A percentile compares a stretch with the other conserved stretches of the same genome.
Evolutionary conservation across 2,329 filamentous ascomycete genomes (phyloP).

Genomic region (Penicillium sp.): DNA sequence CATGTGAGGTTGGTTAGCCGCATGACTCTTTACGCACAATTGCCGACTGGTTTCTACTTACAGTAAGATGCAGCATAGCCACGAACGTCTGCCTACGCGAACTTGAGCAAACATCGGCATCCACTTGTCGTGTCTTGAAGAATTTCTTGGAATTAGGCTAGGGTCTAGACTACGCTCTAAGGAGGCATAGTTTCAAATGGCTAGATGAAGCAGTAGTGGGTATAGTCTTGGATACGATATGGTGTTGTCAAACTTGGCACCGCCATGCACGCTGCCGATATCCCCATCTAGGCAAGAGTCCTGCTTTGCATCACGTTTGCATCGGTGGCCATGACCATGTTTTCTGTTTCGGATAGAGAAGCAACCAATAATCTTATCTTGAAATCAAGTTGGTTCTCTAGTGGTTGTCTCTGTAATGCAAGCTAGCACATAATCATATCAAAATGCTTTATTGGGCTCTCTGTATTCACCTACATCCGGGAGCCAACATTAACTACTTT

Average conservation of each 20-base stretch:
- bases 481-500: too few relatives aligned
- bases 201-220: background rate
- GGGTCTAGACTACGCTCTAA: background rate
- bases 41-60: background rate
- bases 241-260: background rate
- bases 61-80: background rate
- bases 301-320: too few relatives aligned
- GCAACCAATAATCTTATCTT: background rate
- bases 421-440: too few relatives aligned
- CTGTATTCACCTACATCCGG: too few relatives aligned
- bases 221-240: background rate
- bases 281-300: too few relatives aligned
- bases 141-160: background rate
- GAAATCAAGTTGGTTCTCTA: background rate
- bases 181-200: background rate
- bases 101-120: background rate
- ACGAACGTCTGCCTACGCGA: background rate
- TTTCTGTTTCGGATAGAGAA: background rate
- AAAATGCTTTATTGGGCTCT: too few relatives aligned
- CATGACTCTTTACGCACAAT: background rate
- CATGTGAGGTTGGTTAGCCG: background rate
- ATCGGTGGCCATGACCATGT: background rate
- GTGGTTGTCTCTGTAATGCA: background rate
- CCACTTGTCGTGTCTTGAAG: background rate
- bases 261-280: too few relatives aligned